These are phyloP conservation scores for Adansonia grandidieri DNA, from an alignment of 441 rosid genomes.

Conservation along the genomic window DNA sequence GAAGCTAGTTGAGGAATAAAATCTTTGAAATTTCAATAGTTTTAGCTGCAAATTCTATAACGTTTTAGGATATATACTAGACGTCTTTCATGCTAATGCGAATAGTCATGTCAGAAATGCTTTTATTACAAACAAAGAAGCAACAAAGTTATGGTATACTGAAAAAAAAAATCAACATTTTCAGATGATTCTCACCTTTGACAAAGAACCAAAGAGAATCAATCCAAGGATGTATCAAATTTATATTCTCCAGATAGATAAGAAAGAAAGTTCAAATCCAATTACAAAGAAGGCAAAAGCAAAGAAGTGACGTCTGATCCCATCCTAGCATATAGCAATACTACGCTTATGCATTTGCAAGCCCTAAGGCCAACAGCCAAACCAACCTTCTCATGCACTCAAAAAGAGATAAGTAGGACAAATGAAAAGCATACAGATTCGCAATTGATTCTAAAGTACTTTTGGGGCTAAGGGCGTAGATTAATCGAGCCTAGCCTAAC, in stretches of 20 bases:
- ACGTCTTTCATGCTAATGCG: neutral
- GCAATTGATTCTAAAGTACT: no score
- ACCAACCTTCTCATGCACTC: neutral
- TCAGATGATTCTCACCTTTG: neutral
- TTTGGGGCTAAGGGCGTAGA: neutral
- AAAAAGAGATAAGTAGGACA: no score
- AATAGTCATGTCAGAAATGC: constrained; percentile 10
- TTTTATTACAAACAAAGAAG: neutral
- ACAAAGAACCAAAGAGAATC: neutral
- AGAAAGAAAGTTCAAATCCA: neutral
- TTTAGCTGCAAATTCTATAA: neutral
- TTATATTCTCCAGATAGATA: neutral
- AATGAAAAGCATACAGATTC: no score
- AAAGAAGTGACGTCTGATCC: neutral
- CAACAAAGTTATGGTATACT: neutral
- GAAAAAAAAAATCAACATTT: neutral
- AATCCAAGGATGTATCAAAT: neutral
- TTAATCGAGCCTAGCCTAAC: neutral
- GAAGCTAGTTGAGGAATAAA: constrained; percentile 9
- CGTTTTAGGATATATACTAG: neutral
- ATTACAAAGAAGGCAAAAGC: no score
- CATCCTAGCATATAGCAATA: constrained; percentile 6
- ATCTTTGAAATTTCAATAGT: neutral
- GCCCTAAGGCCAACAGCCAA: neutral
- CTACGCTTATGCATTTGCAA: neutral